Conservation (phyloP, 2,329 filamentous ascomycete genomes). For the Boeremia lycopersici region DNA sequence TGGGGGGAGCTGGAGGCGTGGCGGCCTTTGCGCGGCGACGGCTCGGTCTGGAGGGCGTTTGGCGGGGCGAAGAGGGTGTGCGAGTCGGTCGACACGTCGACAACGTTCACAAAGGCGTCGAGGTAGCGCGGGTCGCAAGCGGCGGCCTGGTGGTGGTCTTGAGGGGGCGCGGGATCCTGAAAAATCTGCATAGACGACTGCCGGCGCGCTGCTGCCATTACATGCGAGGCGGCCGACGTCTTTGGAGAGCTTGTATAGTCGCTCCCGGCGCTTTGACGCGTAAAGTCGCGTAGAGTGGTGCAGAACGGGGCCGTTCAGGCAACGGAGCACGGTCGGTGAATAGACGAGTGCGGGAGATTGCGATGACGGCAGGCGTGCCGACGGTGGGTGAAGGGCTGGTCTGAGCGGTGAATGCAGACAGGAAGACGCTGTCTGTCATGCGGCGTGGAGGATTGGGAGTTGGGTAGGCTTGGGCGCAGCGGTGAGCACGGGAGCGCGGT, state of each 20-base stretch:
- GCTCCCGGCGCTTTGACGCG: slow-evolving; percentile 46
- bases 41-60: slow-evolving; percentile 51
- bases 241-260: slow-evolving; percentile 37
- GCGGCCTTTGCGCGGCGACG: slow-evolving; percentile 72
- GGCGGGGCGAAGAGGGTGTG: slow-evolving; percentile 73
- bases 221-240: slow-evolving; percentile 35
- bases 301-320: slow-evolving; percentile 28
- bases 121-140: slow-evolving; percentile 60
- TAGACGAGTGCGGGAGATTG: slow-evolving; percentile 37
- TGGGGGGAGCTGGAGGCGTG: slow-evolving; percentile 64
- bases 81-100: slow-evolving; percentile 58
- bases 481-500: slow-evolving; percentile 30
- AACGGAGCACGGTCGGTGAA: slow-evolving; percentile 34
- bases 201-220: slow-evolving; percentile 63
- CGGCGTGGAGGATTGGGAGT: slow-evolving; percentile 19
- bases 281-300: slow-evolving; percentile 46
- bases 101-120: slow-evolving; percentile 50
- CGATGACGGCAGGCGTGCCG: slow-evolving; percentile 38
- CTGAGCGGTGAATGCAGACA: slow-evolving; percentile 25
- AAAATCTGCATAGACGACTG: slow-evolving; percentile 63
- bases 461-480: slow-evolving; percentile 18
- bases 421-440: slow-evolving; percentile 25
- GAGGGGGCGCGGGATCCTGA: slow-evolving; percentile 57
- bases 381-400: slow-evolving; percentile 20
- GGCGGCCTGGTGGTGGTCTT: slow-evolving; percentile 51